Base-by-base conservation (phyloP, 805 yeast species). In the Vanderwaltozyma verrucispora region DNA sequence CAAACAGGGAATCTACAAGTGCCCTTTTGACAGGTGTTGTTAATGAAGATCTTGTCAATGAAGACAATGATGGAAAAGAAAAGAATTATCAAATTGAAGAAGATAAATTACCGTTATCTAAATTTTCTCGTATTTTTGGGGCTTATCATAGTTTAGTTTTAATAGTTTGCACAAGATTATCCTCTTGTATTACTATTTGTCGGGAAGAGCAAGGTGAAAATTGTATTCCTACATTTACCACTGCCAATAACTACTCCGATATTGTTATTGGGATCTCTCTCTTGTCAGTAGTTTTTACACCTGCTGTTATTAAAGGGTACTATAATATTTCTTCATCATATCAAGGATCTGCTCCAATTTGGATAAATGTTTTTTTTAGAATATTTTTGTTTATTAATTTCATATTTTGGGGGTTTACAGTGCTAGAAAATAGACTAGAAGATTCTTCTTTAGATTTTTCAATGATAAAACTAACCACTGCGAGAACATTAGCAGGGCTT, bases 171-270 rank as follows among this genome's bases (percentile, higher is more conserved):
- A 70, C 92, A 0, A 67, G 96, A 47, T 26, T 83, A 2, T 68
- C 80, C 1, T 73, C 94, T 0, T 58, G 68, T 42, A 79, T 86
- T 12, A 75, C 78, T 12, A 66, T 84, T n/a, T 92, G 99, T 51
- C 75, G 99, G 39, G 98, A 92, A 57, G 99, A 92, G 53, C 97
- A 92, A 60, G 81, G 86, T 10, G 72, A 72, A 1, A 65, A 69
- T 37, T 92, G 97, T 56, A 56, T 55, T 1, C 75, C 89, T 6
- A 85, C 83, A 2, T 92, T 88, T 51, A 71, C 64, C 10, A 72
- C 73, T 48, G 47, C 64, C 26, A 53, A 65, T 29, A 60, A 63
- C 35, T 56, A 69, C 39, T 63, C 79, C 0, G 71, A 80, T 65
- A 75, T 80, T 80, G 68, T 82, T 4, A 64, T 88, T 32, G 56